These are phyloP conservation scores for Prunus kanzakura DNA, from an alignment of 306 rosid genomes.

Conservation along the genomic window DNA sequence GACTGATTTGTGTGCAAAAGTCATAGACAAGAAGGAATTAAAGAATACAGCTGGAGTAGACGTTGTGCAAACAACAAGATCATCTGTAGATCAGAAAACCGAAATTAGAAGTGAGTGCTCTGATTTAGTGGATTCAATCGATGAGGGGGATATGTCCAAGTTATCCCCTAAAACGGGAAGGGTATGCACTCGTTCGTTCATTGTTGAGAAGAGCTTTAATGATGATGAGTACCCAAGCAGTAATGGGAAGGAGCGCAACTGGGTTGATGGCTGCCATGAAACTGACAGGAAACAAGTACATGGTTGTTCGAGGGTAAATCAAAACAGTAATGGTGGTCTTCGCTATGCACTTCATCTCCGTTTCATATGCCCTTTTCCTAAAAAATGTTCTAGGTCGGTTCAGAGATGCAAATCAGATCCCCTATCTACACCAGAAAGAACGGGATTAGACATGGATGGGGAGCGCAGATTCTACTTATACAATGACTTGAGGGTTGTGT, in stretches of 20 bases:
- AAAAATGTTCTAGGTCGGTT: slow-evolving; percentile 46
- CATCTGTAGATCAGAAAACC: slow-evolving; percentile 36
- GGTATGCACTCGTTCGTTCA: slow-evolving; percentile 20
- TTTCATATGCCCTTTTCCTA: slow-evolving; percentile 71
- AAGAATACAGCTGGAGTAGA: slow-evolving; percentile 35
- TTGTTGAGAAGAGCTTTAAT: slow-evolving; percentile 23
- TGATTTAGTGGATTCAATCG: slow-evolving; percentile 36
- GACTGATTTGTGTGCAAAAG: slow-evolving; percentile 26
- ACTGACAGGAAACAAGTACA: slow-evolving; percentile 39
- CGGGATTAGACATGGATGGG: slow-evolving; percentile 42
- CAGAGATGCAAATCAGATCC: slow-evolving; percentile 48
- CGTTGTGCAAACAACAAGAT: slow-evolving; percentile 24
- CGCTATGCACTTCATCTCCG: slow-evolving; percentile 98
- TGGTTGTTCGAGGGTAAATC: slow-evolving; percentile 55
- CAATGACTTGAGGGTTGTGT: slow-evolving; percentile 87
- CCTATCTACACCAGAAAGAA: slow-evolving; percentile 41
- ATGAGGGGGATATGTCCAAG: slow-evolving; percentile 36
- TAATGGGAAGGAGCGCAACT: slow-evolving; percentile 43
- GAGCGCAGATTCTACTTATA: slow-evolving; percentile 84
- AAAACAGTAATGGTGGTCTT: slow-evolving; percentile 55
- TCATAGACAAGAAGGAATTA: slow-evolving; percentile 28
- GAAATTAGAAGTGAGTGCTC: slow-evolving; percentile 28
- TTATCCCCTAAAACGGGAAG: slow-evolving; percentile 19
- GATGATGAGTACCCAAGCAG: slow-evolving; percentile 29
- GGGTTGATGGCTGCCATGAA: slow-evolving; percentile 48